Base-by-base conservation (phyloP, 1,139 yeast species). In the Saccharomyces hybrid region DNA sequence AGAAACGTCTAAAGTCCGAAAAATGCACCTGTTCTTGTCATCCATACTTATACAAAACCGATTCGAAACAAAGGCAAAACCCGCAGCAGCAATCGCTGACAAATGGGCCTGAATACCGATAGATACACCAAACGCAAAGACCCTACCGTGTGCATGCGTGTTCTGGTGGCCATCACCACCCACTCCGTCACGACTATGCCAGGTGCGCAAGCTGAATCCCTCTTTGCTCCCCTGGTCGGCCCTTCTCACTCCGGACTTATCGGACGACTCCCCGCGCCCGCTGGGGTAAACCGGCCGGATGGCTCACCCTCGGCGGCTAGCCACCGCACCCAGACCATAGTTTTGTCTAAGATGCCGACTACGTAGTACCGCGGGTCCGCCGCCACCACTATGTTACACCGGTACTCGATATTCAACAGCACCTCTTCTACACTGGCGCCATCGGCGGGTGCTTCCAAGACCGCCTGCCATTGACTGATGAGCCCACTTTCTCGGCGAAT, bases 291-390 rank as follows among this genome's bases (percentile, higher is more conserved):
- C 42, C 42, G 42, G 42, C 42, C 9, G 42, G 23, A 11, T 6
- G 42, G 42, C 9, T 5, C 42, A 34, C 25, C 42, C 42, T 34
- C 42, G 42, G 42, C 42, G 42, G 42, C 42, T 34, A 34, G 42
- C 42, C 42, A 34, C 11, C 42, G 42, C 14, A 31, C n/a, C 49
- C 6, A 47, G 25, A n/a, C 50, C 44, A 23, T 5, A 16, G 44
- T 23, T 19, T 62, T 62, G 13, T 58, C 58, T 38, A 54, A 57
- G 26, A 63, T 54, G n/a, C 61, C 64, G 6, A 63, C 32, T 5
- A 58, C 50, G 50, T 63, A 63, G 51, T 61, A 61, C 8, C 42
- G 42, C 19, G 42, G 42, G 3, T 34, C 42, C 23, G 23, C 25
- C 42, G 9, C 9, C 25, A 16, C 49, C 51, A 54, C 4, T 48